phyloP scores from a whole-genome alignment of 108 stramenopile genomes.

The Craspedostauros australis region DNA sequence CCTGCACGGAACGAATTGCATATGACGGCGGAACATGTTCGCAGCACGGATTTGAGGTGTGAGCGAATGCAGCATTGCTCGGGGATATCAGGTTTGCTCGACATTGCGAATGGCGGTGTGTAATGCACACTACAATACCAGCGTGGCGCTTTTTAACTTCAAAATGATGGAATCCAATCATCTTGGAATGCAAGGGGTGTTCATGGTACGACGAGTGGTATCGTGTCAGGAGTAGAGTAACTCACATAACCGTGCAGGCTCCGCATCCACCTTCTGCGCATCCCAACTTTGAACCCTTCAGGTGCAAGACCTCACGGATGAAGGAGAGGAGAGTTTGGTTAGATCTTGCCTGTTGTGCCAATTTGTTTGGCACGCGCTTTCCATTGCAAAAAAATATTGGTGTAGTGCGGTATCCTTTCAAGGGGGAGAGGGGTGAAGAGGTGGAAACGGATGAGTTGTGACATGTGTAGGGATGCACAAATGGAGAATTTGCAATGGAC shows the following conservation, averaged over 20 bases:
- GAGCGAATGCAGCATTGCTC: background rate
- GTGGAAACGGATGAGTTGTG: background rate
- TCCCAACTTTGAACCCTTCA: slow-evolving; percentile 85
- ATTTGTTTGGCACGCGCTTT: slow-evolving; percentile 28
- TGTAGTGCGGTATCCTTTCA: slow-evolving; percentile 61
- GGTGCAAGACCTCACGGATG: slow-evolving; percentile 41
- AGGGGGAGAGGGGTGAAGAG: background rate
- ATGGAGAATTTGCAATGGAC: background rate
- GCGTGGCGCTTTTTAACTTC: no score
- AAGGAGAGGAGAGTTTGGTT: slow-evolving; percentile 74
- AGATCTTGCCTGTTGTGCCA: slow-evolving; percentile 49
- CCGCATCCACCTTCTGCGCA: slow-evolving; percentile 93
- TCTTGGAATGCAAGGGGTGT: no score
- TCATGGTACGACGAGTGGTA: no score
- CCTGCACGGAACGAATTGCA: slow-evolving; percentile 6
- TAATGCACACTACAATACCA: no score
- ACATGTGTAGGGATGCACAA: background rate
- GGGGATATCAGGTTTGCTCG: no score
- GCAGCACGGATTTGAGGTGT: no score
- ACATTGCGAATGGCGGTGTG: no score
- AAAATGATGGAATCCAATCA: no score
- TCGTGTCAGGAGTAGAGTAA: no score
- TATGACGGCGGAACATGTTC: background rate
- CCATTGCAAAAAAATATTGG: slow-evolving; percentile 82
- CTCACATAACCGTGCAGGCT: slow-evolving; percentile 85